These are phyloP conservation scores for Verticillium nubilum DNA, from an alignment of 2,329 filamentous ascomycete species.

Conservation along the genomic window DNA sequence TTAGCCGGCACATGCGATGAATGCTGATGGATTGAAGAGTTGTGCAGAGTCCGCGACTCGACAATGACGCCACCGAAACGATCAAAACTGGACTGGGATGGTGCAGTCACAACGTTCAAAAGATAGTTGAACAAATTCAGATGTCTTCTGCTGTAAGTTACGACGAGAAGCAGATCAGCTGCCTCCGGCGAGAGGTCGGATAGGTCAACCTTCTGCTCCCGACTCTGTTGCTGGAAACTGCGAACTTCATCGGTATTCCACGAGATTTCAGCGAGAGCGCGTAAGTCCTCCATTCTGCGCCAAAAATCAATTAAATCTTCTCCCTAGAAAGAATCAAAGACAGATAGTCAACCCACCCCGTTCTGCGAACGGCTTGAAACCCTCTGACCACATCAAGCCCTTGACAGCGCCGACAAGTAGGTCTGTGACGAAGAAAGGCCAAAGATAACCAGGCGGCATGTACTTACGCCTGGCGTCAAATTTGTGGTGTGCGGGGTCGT, in stretches of 20 bases:
- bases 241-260: neutral
- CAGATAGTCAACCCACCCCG: neutral
- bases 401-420: neutral
- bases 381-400: neutral
- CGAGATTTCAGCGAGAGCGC: neutral
- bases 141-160: neutral
- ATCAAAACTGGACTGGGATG: neutral
- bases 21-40: neutral
- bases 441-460: neutral
- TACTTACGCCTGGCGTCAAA: neutral
- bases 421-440: neutral
- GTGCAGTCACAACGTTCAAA: neutral
- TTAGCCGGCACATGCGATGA: neutral
- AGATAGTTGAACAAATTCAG: neutral
- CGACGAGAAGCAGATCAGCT: neutral
- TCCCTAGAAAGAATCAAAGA: neutral
- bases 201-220: neutral
- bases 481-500: neutral
- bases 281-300: neutral
- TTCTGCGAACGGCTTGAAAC: neutral
- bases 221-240: neutral
- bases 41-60: neutral
- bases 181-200: neutral
- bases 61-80: neutral
- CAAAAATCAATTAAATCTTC: neutral